Base-by-base conservation (phyloP, 2,329 filamentous ascomycete species). In the Arthrobotrys musiformis region DNA sequence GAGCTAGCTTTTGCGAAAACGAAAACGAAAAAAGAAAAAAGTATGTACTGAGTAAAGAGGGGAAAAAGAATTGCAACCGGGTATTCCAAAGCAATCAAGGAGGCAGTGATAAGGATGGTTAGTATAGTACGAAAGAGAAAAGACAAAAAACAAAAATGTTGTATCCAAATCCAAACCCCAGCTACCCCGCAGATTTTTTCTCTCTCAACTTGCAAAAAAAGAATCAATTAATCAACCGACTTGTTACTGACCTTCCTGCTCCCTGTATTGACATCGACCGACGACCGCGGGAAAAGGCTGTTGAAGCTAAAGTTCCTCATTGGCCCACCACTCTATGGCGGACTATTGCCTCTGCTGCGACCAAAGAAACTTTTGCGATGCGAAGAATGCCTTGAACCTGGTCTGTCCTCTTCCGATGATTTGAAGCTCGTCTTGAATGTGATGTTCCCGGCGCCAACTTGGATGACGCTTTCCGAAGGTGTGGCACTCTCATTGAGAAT, bases 401-500 rank as follows among this genome's bases (percentile, higher is more conserved):
- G 73, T 30, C 73, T 52, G 13, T 77, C 73, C 13, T 70, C 60
- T 5, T 89, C 90, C 0, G 86, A 84, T 0, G 84, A 84, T 26
- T 85, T 85, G 81, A 97, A 97, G 66, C 86, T 89, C 82, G 91
- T 95, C 85, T 90, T 91, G 54, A 97, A 83, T 0, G 89, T 86
- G 0, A 97, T 90, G 0, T 85, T 87, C 24, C 93, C 93, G 37
- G 85, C 86, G 11, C 94, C 94, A 26, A 94, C 90, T 35, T 86
- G 88, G 63, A 99, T 84, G 44, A 89, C 86, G 86, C 94, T 95
- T 80, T 94, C 91, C 33, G 87, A 86, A 9, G 88, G 89, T 0
- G 86, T 85, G 1, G 89, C 88, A 1, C 87, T 88, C 82, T 99
- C 94, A 79, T 94, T 93, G n/a, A 99, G 89, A 82, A 96, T 94